These are phyloP conservation scores for Aspergillus niger DNA, from an alignment of 2,329 filamentous ascomycete genomes.

Conservation along the genomic window DNA sequence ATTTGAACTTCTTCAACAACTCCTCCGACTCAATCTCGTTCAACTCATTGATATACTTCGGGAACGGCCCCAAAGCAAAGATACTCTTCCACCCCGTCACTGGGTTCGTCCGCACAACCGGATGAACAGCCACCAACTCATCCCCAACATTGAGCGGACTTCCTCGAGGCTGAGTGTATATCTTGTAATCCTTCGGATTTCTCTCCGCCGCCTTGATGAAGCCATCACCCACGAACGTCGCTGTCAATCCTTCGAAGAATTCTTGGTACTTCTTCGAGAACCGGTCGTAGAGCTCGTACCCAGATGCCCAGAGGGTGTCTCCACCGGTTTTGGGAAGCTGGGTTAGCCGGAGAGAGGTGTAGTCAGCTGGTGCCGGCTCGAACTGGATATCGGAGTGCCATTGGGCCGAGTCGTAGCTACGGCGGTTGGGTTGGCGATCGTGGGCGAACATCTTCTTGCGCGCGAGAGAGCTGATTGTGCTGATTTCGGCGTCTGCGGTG, in stretches of 20 bases:
- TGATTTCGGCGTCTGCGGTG: conserved; percentile 61
- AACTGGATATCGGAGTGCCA: conserved; percentile 66
- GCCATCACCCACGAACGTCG: conserved; percentile 34
- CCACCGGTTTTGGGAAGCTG: conserved; percentile 59
- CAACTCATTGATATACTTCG: conserved; percentile 37
- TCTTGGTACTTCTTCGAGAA: conserved; percentile 40
- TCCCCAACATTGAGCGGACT: conserved; percentile 60
- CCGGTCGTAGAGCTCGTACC: conserved; percentile 57
- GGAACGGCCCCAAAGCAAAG: conserved; percentile 37
- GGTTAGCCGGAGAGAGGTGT: conserved; percentile 60
- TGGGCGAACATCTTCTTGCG: conserved; percentile 49
- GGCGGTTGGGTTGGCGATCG: not conserved
- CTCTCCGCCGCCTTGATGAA: conserved; percentile 36
- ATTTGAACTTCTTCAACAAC: conserved; percentile 39
- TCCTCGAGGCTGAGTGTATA: conserved; percentile 43
- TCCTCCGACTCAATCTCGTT: conserved; percentile 35
- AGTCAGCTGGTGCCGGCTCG: conserved; percentile 65
- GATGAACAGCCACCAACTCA: conserved; percentile 51
- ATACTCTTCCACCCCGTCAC: conserved; percentile 43
- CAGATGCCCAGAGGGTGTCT: conserved; percentile 67
- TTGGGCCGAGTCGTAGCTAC: conserved; percentile 2
- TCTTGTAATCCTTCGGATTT: conserved; percentile 26
- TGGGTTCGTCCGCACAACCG: conserved; percentile 56
- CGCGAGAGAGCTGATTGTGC: conserved; percentile 62
- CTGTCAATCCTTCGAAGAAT: conserved; percentile 45